These are phyloP conservation scores for Dactylorhiza incarnata DNA, from an alignment of 106 monocot genomes.

Conservation along the genomic window DNA sequence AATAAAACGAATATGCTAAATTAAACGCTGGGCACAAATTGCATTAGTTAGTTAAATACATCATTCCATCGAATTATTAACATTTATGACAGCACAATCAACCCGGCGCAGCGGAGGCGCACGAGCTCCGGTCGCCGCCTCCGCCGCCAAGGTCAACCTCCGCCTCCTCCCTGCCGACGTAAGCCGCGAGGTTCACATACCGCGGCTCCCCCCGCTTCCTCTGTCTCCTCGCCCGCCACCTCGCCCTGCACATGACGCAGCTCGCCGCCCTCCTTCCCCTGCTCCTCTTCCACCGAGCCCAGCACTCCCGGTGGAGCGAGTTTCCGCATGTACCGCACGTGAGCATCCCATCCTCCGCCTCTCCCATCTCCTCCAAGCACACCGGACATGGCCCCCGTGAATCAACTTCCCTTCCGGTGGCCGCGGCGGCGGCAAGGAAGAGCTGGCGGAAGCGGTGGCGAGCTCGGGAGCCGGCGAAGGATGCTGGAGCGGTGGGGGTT, in stretches of 20 bases:
- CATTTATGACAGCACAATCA: background rate
- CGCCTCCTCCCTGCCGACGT: conserved; percentile 28
- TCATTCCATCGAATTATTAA: too few relatives aligned
- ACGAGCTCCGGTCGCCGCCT: background rate
- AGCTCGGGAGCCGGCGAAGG: conserved; percentile 29
- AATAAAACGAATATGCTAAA: too few relatives aligned
- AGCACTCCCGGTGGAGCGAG: conserved; percentile 63
- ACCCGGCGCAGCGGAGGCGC: background rate
- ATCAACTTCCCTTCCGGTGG: background rate
- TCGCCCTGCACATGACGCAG: conserved; percentile 76
- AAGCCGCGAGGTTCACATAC: conserved; percentile 67
- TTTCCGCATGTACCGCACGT: conserved; percentile 71
- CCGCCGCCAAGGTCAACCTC: background rate
- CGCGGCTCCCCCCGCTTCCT: conserved; percentile 17
- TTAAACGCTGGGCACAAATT: too few relatives aligned
- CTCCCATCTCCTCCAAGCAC: conserved; percentile 42
- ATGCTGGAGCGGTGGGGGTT: conserved; percentile 14
- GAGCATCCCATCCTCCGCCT: conserved; percentile 7
- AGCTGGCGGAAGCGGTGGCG: conserved; percentile 10
- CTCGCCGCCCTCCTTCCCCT: conserved; percentile 49
- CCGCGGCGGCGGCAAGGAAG: background rate
- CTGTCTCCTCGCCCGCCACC: conserved; percentile 60
- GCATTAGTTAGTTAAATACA: too few relatives aligned
- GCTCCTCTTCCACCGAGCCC: conserved; percentile 63
- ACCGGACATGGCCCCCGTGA: conserved; percentile 25